phyloP scores from a whole-genome alignment of 805 yeast genomes.

The Komagataella mondaviorum region DNA sequence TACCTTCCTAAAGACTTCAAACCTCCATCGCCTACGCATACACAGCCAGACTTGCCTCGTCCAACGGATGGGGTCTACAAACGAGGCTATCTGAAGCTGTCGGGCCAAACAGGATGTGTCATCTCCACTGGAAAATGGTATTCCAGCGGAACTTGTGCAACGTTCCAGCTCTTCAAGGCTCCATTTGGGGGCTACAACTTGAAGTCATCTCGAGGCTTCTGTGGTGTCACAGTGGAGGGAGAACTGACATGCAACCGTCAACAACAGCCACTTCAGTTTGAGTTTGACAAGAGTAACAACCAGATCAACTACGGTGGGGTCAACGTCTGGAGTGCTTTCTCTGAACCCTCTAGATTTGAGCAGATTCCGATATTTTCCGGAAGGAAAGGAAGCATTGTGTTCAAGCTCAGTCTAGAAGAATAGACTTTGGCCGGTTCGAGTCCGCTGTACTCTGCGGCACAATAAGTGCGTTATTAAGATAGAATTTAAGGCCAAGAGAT shows the following conservation, averaged over 20 bases:
- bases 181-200: constrained; percentile 65
- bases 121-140: constrained; percentile 85
- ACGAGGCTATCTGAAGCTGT: constrained; percentile 34
- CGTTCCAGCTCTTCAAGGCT: constrained; percentile 42
- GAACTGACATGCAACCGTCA: constrained; percentile 17
- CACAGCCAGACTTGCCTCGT: constrained; percentile 11
- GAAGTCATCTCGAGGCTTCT: constrained; percentile 59
- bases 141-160: constrained; percentile 74
- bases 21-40: constrained; percentile 16
- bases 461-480: background rate
- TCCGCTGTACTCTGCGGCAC: background rate
- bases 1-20: constrained; percentile 48
- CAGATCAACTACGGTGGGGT: constrained; percentile 49
- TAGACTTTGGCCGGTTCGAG: background rate
- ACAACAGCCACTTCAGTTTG: constrained; percentile 41
- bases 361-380: constrained; percentile 39
- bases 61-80: constrained; percentile 19
- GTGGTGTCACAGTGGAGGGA: constrained; percentile 31
- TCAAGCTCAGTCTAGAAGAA: constrained; percentile 21
- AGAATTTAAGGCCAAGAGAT: background rate
- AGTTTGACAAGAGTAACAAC: constrained; percentile 29
- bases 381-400: constrained; percentile 20
- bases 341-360: constrained; percentile 25
- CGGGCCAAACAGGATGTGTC: constrained; percentile 55
- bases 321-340: constrained; percentile 42